Percentiles rank a stretch among this genome's conserved stretches.
Conservation (phyloP, 306 rosid genomes). For the Casuarina equisetifolia region DNA sequence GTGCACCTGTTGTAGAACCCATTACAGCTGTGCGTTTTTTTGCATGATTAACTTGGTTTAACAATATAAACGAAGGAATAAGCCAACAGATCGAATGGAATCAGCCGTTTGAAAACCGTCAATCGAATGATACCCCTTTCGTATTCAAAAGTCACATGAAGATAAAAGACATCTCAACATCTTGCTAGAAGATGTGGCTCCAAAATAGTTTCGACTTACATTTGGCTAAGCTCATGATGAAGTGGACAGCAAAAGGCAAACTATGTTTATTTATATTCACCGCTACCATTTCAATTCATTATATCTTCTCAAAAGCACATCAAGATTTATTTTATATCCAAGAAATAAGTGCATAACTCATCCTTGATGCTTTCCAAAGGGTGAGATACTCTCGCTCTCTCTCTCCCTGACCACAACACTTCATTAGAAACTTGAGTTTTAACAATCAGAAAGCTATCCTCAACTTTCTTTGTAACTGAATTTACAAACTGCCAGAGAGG, state of each 20-base stretch:
- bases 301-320: neutral
- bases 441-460: conserved; percentile 63
- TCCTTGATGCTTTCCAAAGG: neutral
- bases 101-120: too few species aligned
- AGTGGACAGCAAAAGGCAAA: too few species aligned
- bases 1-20: neutral
- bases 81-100: too few species aligned
- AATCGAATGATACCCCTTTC: too few species aligned
- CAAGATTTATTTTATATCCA: neutral
- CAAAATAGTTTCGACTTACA: too few species aligned
- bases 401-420: neutral
- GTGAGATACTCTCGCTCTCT: neutral
- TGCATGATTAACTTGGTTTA: too few species aligned
- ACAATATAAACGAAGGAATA: too few species aligned
- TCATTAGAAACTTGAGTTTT: conserved; percentile 31
- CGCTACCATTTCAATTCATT: neutral
- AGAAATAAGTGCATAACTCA: neutral
- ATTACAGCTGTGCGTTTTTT: neutral
- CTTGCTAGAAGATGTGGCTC: too few species aligned
- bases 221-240: too few species aligned
- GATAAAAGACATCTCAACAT: too few species aligned
- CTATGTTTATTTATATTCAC: too few species aligned
- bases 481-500: conserved; percentile 54
- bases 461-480: conserved; percentile 43
- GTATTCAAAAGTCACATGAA: too few species aligned